Conservation (phyloP, 1,284 basidiomycete species). For the Puccinia horiana region DNA sequence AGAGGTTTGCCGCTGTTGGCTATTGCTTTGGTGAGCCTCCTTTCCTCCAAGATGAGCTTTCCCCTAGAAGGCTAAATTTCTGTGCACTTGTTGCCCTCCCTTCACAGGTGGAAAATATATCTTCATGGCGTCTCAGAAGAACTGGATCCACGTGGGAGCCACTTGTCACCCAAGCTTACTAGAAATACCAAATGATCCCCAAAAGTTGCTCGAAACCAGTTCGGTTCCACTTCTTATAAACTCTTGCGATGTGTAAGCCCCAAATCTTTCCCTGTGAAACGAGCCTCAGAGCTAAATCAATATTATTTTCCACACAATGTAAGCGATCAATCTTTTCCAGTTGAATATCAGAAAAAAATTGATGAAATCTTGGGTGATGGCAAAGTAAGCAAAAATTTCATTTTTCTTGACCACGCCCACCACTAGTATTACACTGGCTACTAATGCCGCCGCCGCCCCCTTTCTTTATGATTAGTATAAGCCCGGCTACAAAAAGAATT, state of each 20-base stretch:
- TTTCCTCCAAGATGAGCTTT: neutral
- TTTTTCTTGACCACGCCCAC: neutral
- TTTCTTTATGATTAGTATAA: constrained; percentile 43
- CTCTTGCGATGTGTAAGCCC: constrained; percentile 42
- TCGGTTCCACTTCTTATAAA: constrained; percentile 40
- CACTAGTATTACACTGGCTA: no score
- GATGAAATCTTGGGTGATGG: constrained; percentile 46
- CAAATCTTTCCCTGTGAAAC: neutral
- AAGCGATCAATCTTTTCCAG: constrained; percentile 29
- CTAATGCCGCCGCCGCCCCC: no score
- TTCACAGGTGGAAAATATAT: constrained; percentile 45
- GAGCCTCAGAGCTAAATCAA: neutral
- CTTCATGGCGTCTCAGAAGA: constrained; percentile 29
- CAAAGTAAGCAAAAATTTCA: constrained; percentile 9
- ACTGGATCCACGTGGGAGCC: constrained; percentile 31
- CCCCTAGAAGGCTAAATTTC: neutral
- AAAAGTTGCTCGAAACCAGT: constrained; percentile 29
- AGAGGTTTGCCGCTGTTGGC: constrained; percentile 30
- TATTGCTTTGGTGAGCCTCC: constrained; percentile 43
- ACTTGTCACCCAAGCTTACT: constrained; percentile 42
- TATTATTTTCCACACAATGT: neutral
- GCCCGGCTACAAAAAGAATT: constrained; percentile 39
- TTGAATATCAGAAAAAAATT: constrained; percentile 32
- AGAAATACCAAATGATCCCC: constrained; percentile 31
- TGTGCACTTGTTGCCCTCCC: neutral